Evolutionary conservation across 2,329 filamentous ascomycete species (phyloP), one percentile per base, ranked within the genome.

Genomic region (Mollisiaceae sp.): DNA sequence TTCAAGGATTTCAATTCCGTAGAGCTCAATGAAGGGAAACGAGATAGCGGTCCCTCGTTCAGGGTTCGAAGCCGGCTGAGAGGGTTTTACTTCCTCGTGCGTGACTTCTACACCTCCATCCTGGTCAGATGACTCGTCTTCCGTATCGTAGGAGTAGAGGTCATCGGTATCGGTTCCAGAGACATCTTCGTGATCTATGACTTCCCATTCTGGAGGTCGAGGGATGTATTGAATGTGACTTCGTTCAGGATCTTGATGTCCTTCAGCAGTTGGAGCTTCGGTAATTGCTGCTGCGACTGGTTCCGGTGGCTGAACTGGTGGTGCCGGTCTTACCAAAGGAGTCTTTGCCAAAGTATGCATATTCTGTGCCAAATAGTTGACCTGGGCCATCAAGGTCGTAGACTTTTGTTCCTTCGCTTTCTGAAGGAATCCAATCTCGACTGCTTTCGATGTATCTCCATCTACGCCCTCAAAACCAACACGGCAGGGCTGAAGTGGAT

Each of bases 41-140:
- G 89, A 92, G 8, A 96, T 82, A 62, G 91, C 86, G n/a, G 92
- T 90, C 27, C 92, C 92, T 61, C 84, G 82, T 73, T 93, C 91
- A n/a, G 70, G 66, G 54, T 74, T 74, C 2, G 72, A 65, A 4
- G 69, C 43, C 45, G 64, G 41, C 55, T 60, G 15, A 63, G 56
- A 20, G 41, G 68, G 45, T 72, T 73, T 2, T 75, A 78, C 78
- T 32, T 74, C 75, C 70, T 78, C 78, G n/a, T 59, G 52, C 11
- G 56, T 55, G 3, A 82, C 69, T 27, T 75, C 70, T 1, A 75
- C 83, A 36, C 81, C 84, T 5, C 80, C 83, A 11, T 78, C 78
- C 32, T 80, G 78, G 4, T 76, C 73, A 15, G 70, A 63, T 8
- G 62, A 69, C 43, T 70, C 69, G 20, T 73, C 72, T n/a, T 66